These are phyloP conservation scores for Erucastrum elatum DNA, from an alignment of 345 rosid species.

Conservation along the genomic window DNA sequence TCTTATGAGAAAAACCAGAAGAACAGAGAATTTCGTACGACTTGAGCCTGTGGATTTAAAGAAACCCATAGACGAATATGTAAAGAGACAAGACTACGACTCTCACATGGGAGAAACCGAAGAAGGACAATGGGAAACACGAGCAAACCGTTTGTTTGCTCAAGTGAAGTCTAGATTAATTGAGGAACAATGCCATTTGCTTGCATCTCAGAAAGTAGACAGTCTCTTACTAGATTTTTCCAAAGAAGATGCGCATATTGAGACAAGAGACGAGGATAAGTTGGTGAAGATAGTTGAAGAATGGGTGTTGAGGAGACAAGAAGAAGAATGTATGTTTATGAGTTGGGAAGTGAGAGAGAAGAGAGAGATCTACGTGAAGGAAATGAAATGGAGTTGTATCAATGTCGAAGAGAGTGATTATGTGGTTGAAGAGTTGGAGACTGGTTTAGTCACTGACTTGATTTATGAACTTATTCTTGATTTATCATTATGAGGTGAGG, in stretches of 20 bases:
- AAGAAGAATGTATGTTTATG: conserved; percentile 36
- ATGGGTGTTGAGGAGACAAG: conserved; percentile 52
- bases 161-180: conserved; percentile 22
- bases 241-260: conserved; percentile 37
- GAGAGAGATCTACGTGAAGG: conserved; percentile 48
- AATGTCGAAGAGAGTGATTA: conserved; percentile 44
- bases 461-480: conserved; percentile 56
- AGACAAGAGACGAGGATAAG: conserved; percentile 24
- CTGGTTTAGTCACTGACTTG: conserved; percentile 44
- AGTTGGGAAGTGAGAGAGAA: conserved; percentile 61
- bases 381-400: conserved; percentile 37
- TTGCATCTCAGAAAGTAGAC: conserved; percentile 30
- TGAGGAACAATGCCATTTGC: background rate
- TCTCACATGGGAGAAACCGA: background rate
- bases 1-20: conserved; percentile 34
- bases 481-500: conserved; percentile 19
- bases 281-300: conserved; percentile 45
- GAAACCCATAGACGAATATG: conserved; percentile 46
- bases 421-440: conserved; percentile 47
- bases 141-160: conserved; percentile 33
- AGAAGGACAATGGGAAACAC: conserved; percentile 13
- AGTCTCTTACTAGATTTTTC: conserved; percentile 48
- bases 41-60: conserved; percentile 64
- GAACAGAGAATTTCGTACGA: background rate
- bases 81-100: conserved; percentile 13